Evolutionary conservation across 306 rosid genomes (phyloP), one percentile per base, ranked within the genome.

Genomic region (Cicer cuneatum): DNA sequence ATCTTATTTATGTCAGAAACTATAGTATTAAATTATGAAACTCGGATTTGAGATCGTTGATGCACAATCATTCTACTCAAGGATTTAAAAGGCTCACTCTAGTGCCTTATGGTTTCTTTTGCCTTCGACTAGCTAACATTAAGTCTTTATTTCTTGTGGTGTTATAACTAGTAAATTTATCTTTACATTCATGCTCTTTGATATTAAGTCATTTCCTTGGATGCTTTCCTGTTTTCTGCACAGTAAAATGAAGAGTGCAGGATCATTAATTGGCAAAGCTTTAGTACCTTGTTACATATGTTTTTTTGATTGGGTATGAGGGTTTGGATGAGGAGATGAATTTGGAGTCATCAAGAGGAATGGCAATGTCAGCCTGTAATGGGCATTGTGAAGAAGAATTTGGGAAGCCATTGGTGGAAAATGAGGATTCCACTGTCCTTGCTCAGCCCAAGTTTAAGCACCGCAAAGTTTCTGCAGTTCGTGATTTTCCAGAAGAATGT

Each of bases 401-500:
- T 71, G 82, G 79, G 74, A 86, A 51, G 61, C 37, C 69, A 19
- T 54, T 39, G 8, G 74, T 70, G 81, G 90, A 81, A 80, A 86
- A 80, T 72, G 88, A 89, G 4, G 77, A 45, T 46, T 64, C 78
- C 60, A 78, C 61, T 76, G 68, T 66, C 21, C 62, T 12, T 14
- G 14, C 52, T 21, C 57, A 19, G 24, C 73, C 82, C 7, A 56
- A 72, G 81, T 85, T 64, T 73, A 90, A 87, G 79, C 72, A 78
- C 48, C 89, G 87, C 12, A 80, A 51, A 73, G 75, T 86, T 72
- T 90, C 87, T 33, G 90, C 92, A 6, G n/a, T 84, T 83, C 97
- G 96, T 2, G 91, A 91, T 79, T 94, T 77, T 71, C 97, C 98
- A 1, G 84, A 75, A 1, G 91, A 85, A 8, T 94, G 98, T 83